phyloP scores from a whole-genome alignment of 2,329 filamentous ascomycete species.

The Corinectria fuckeliana region DNA sequence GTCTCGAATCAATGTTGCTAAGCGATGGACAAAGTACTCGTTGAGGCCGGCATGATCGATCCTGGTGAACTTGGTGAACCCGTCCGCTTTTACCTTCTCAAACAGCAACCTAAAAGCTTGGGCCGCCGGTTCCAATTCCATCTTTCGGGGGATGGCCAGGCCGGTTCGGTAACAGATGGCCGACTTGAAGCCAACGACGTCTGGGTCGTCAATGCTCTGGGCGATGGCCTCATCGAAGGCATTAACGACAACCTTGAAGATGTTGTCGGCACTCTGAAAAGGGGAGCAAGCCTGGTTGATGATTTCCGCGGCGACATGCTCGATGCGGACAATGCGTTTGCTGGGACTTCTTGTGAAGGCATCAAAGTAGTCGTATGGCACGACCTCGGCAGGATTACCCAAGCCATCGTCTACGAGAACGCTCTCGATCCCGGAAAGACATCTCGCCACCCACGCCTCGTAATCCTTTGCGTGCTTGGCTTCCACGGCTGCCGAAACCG shows the following conservation, averaged over 20 bases:
- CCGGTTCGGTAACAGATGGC: conserved; percentile 84
- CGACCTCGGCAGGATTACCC: conserved; percentile 59
- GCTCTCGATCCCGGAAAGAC: conserved; percentile 74
- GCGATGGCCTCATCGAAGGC: conserved; percentile 54
- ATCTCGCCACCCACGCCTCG: conserved; percentile 65
- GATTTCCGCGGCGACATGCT: conserved; percentile 71
- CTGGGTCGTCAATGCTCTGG: conserved; percentile 64
- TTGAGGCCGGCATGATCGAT: conserved; percentile 71
- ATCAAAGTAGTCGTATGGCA: conserved; percentile 70
- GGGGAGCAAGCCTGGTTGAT: conserved; percentile 54
- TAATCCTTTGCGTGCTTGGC: conserved; percentile 53
- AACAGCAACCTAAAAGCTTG: conserved; percentile 50
- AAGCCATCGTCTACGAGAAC: conserved; percentile 83
- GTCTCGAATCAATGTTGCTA: conserved; percentile 64
- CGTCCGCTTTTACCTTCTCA: conserved; percentile 15
- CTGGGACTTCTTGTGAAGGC: conserved; percentile 67
- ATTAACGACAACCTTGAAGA: conserved; percentile 44
- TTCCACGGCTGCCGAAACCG: conserved; percentile 53
- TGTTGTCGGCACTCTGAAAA: conserved; percentile 35
- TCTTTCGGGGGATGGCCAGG: conserved; percentile 60
- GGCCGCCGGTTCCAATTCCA: conserved; percentile 50
- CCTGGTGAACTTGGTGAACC: conserved; percentile 50
- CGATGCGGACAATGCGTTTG: conserved; percentile 79
- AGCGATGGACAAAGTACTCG: conserved; percentile 70
- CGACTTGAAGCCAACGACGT: conserved; percentile 82